Percentiles rank a stretch among this genome's conserved stretches.
phyloP scores from a whole-genome alignment of 2,329 filamentous ascomycete species.

The Chaetomium strumarium region DNA sequence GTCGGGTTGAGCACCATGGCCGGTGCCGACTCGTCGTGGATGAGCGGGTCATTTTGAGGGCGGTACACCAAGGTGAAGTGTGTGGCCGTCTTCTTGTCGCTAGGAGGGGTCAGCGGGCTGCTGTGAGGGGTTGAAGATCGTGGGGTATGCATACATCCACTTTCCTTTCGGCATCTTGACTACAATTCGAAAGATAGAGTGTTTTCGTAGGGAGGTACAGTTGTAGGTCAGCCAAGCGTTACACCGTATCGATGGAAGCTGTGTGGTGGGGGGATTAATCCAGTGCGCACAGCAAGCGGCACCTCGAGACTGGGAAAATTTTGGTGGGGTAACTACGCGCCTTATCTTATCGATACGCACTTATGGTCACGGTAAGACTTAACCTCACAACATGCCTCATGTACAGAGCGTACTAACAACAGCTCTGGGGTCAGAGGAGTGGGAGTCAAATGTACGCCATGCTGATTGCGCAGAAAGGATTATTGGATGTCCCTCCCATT shows the following conservation, averaged over 20 bases:
- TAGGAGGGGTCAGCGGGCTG: conserved; percentile 26
- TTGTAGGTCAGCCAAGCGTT: neutral
- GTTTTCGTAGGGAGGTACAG: neutral
- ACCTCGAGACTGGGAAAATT: conserved; percentile 15
- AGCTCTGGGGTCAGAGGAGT: no score
- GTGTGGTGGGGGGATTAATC: conserved; percentile 1
- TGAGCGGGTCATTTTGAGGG: conserved; percentile 93
- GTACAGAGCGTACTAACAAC: no score
- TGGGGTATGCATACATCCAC: conserved; percentile 54
- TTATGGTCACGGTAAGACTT: neutral
- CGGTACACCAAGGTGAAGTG: conserved; percentile 94
- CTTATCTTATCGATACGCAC: conserved; percentile 24
- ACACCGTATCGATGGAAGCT: neutral
- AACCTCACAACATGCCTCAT: no score
- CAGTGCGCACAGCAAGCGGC: conserved; percentile 1
- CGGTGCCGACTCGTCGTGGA: conserved; percentile 83
- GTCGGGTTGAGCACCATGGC: conserved; percentile 82
- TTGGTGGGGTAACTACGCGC: conserved; percentile 23
- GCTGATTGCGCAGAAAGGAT: no score
- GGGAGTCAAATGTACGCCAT: no score
- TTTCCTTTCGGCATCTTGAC: conserved; percentile 67
- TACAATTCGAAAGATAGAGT: neutral
- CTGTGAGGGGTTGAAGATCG: no score
- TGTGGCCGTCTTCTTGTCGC: conserved; percentile 83
- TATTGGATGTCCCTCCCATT: no score